Evolutionary conservation across 192 early-diverging fungal genomes (phyloP).

Genomic region (Podila verticillata): DNA sequence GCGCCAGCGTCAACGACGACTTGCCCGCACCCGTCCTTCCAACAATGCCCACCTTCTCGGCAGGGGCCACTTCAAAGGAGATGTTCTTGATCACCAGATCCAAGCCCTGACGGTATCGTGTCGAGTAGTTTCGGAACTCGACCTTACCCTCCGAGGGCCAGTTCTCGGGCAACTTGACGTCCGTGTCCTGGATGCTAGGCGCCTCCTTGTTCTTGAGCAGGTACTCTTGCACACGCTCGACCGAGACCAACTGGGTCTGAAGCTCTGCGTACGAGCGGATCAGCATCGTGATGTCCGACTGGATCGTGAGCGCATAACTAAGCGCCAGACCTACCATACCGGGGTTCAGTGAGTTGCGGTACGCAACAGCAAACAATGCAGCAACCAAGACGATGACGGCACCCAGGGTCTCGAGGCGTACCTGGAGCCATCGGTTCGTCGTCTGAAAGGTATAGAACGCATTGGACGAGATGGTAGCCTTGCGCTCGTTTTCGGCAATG

Average conservation of each 20-base stretch:
- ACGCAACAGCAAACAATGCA: slow-evolving; percentile 65
- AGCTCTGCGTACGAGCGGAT: slow-evolving; percentile 73
- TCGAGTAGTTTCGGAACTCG: slow-evolving; percentile 77
- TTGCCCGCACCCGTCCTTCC: slow-evolving; percentile 62
- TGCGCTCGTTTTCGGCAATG: slow-evolving; percentile 18
- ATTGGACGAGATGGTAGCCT: slow-evolving; percentile 12
- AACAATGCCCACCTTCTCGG: slow-evolving; percentile 82
- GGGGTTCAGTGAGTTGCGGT: slow-evolving; percentile 61
- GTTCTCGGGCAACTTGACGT: slow-evolving; percentile 52
- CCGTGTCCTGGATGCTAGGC: slow-evolving; percentile 58
- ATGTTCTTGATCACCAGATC: slow-evolving; percentile 83
- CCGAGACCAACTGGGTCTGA: slow-evolving; percentile 83
- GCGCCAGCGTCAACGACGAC: slow-evolving; percentile 57
- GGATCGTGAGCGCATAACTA: slow-evolving; percentile 82
- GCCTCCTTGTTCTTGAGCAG: slow-evolving; percentile 85
- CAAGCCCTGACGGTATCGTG: slow-evolving; percentile 84
- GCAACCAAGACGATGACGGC: slow-evolving; percentile 71
- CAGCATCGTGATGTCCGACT: slow-evolving; percentile 74
- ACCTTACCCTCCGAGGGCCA: slow-evolving; percentile 85
- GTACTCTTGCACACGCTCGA: slow-evolving; percentile 86
- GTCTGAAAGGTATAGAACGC: slow-evolving; percentile 51
- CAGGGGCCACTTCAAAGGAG: slow-evolving; percentile 50
- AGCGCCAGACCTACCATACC: slow-evolving; percentile 84
- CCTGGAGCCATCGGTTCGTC: slow-evolving; percentile 71
- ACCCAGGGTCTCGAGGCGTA: slow-evolving; percentile 75